Base-by-base conservation (phyloP, 2,329 filamentous ascomycete species). In the Cladosporium sp. region DNA sequence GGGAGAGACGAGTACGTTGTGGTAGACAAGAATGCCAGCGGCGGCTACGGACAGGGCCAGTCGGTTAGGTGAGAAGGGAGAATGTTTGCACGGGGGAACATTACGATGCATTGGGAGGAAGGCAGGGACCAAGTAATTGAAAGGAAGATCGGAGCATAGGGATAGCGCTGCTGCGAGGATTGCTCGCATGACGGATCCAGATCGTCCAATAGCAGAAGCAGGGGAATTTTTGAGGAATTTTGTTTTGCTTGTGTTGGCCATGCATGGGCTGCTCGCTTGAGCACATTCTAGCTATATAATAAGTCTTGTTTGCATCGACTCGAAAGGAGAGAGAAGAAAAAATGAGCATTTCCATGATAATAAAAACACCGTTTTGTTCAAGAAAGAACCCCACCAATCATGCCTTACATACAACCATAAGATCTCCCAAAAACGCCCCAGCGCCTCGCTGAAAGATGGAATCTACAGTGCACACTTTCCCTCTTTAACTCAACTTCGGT, bases 401-500 rank as follows among this genome's bases (percentile, higher is more conserved):
- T 9, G 9, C 22, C 9, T 27, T 9, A 27, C 4, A 27, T 5
- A 27, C 5, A 27, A 27, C 22, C 9, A 27, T 27, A 9, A 27
- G 9, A 4, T 9, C 9, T 9, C 22, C 38, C 20, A 9, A n/a
- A 16, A 30, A 16, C 25, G 33, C 39, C 22, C 12, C 35, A 40
- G 41, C 48, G 32, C 48, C 48, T 19, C 39, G 48, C 48, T 50
- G 32, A 35, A 35, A 35, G 11, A 35, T 15, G 7, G 15, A n/a
- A 35, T 32, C 30, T n/a, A 32, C 30, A 4, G 15, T 2, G 8
- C 9, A 27, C 22, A 27, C 22, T 27, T 9, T 35, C 7, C 33
- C n/a, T n/a, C 19, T 16, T 80, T 67, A 93, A 63, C 81, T 83
- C 49, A 80, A 85, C 68, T 88, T 91, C 11, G 93, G 93, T 7